Conservation (phyloP, 2,329 filamentous ascomycete species). For the Fusarium brevicatenulatum region DNA sequence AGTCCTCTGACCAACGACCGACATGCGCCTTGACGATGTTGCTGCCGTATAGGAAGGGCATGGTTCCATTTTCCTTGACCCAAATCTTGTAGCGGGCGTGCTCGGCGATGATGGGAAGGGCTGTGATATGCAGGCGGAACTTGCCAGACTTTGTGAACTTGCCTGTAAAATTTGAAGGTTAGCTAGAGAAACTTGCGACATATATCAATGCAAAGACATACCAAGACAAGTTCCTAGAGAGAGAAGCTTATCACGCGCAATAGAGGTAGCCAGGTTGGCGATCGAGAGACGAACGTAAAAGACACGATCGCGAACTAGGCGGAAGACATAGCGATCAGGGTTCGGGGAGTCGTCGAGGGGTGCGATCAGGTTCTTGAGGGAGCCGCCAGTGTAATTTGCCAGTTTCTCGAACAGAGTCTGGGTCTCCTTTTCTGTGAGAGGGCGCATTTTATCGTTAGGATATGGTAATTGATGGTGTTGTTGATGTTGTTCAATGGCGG, state of each 20-base stretch:
- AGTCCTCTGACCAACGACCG: slow-evolving; percentile 88
- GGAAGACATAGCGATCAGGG: slow-evolving; percentile 85
- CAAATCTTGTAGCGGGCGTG: slow-evolving; percentile 97
- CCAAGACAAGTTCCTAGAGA: slow-evolving; percentile 88
- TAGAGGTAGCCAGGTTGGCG: slow-evolving; percentile 89
- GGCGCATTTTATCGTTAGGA: slow-evolving; percentile 69
- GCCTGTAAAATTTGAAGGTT: slow-evolving; percentile 57
- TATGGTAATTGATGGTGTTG: slow-evolving; percentile 16
- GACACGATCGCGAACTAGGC: slow-evolving; percentile 82
- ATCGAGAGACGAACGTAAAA: slow-evolving; percentile 93
- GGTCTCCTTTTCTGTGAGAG: slow-evolving; percentile 82
- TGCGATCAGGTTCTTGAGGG: slow-evolving; percentile 84
- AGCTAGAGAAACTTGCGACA: not conserved
- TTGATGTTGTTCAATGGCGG: slow-evolving; percentile 18
- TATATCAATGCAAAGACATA: slow-evolving; percentile 42
- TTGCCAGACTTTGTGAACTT: slow-evolving; percentile 98
- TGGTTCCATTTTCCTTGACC: slow-evolving; percentile 95
- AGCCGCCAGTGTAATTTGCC: slow-evolving; percentile 90
- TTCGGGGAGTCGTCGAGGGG: slow-evolving; percentile 74
- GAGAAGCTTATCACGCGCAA: slow-evolving; percentile 83
- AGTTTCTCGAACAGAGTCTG: slow-evolving; percentile 91
- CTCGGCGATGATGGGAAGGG: slow-evolving; percentile 84
- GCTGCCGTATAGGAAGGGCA: slow-evolving; percentile 96
- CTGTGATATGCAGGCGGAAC: slow-evolving; percentile 93
- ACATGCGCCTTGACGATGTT: slow-evolving; percentile 80